Base-by-base conservation (phyloP, 1,284 basidiomycete species). In the Phlebopus sp. region DNA sequence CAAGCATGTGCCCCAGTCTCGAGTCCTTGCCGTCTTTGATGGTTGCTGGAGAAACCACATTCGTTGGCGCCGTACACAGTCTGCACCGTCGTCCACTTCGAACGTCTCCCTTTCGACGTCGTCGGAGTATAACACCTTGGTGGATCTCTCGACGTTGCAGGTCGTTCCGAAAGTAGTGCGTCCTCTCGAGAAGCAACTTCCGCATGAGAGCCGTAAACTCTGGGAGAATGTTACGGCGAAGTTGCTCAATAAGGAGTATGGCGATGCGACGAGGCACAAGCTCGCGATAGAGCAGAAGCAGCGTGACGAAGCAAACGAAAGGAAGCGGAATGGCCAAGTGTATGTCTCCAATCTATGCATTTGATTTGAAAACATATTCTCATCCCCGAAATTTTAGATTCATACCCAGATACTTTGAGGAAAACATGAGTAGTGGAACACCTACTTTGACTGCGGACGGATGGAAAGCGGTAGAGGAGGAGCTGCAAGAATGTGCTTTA, bases 231-330 rank as follows among this genome's bases (percentile, higher is more conserved):
- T 99, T 17, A 95, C 93, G 32, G 75, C 72, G 46, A 71, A 81
- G 60, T 72, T 98, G 48, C 45, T 92, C 41, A 76, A 73, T 60
- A 97, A 97, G 76, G 90, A 97, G 67, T 98, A 81, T 71, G 76
- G 78, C 37, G 92, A 95, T 45, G 94, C 94, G 45, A 96, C 90
- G 42, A 87, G 76, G 72, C 79, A 87, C 68, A 97, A 97, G 74
- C 81, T 92, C 48, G 68, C 67, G 4, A 94, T 97, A 47, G 94
- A 97, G 72, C 93, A 97, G 77, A 78, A 69, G 60, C 94, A 97
- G 74, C 75, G 94, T 47, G 92, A 96, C 55, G 79, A 83, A 37
- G 88, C 92, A 7, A 85, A 84, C 11, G 86, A 92, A 66, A 75
- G 90, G 67, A 94, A 92, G 74, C 78, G 76, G 61, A 86, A 81